A percentile compares a stretch with the other conserved stretches of the same genome.
Evolutionary conservation across 202 grass and related monocot genomes (phyloP).

Genomic region (Brachypodium distachyon): DNA sequence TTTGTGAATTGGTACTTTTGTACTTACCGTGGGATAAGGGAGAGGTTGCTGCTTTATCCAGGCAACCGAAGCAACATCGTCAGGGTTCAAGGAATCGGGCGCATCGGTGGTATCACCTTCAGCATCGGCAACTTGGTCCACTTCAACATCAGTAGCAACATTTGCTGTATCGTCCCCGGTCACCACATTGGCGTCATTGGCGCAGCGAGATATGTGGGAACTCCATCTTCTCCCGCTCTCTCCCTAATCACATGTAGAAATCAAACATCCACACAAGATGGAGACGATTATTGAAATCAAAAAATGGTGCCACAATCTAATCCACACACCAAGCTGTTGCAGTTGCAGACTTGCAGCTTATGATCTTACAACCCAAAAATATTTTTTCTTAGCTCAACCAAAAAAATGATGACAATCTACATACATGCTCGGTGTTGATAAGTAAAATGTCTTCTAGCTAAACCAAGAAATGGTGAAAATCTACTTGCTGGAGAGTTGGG

Average conservation of each 20-base stretch:
- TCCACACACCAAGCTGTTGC: not conserved
- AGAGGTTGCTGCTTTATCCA: constrained; percentile 52
- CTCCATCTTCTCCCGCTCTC: not conserved
- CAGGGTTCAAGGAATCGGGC: not conserved
- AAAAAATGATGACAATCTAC: not conserved
- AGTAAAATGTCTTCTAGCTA: too few relatives aligned
- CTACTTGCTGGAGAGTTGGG: too few relatives aligned
- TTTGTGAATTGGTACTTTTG: not conserved
- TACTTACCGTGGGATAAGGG: constrained; percentile 50
- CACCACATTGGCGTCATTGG: constrained; percentile 6
- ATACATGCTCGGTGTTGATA: not conserved
- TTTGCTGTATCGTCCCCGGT: not conserved
- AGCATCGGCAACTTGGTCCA: not conserved
- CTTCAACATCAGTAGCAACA: not conserved
- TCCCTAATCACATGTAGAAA: not conserved
- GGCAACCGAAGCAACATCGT: not conserved
- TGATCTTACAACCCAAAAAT: not conserved
- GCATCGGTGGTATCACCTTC: not conserved
- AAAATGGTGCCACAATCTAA: not conserved
- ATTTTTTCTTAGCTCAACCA: not conserved
- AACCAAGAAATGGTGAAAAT: too few relatives aligned
- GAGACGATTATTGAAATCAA: not conserved
- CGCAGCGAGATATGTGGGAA: not conserved
- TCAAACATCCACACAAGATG: not conserved
- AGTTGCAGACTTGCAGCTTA: too few relatives aligned